Evolutionary conservation across 108 stramenopile species (phyloP), one percentile per base, ranked within the genome.

Genomic region (Nitzschia sp.): DNA sequence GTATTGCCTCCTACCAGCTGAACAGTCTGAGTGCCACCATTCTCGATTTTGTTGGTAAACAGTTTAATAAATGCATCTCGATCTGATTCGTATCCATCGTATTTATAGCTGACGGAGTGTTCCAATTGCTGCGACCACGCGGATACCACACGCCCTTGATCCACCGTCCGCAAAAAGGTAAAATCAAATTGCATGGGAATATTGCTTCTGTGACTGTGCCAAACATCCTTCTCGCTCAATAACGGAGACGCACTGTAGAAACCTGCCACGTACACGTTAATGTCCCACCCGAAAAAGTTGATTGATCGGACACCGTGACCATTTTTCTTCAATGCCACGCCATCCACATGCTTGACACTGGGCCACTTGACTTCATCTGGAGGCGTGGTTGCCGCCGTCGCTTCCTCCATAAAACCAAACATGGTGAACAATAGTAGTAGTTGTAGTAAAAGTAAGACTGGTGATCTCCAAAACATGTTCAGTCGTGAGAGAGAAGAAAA

Each of bases 71-170:
- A 77, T 17, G 1, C 44, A 44, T 48, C 64, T 44, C 70, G 45
- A 53, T 77, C 76, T 21, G 33, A 29, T 23, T 77, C 76, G 50
- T 77, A 77, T 0, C 59, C 69, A 26, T 77, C 76, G 33, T 77
- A 77, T 9, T 45, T 25, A 44, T 66, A 44, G 16, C 69, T 64
- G 1, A 77, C 76, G 38, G 69, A 71, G 25, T 63, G 58, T 15
- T 77, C 76, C 57, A 77, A 54, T 54, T 77, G 76, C 41, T 69
- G 63, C 36, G 33, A 26, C 76, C 76, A 77, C 17, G 76, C 76
- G 19, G 63, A 60, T 23, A 35, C 50, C 1, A 69, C 68, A n/a
- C 54, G 53, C 11, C 26, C 25, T 53, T 63, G 53, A 33, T 70
- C 32, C 17, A 77, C 76, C 19, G 60, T 50, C 45, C 65, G 44